Percentiles rank a stretch among this genome's conserved stretches.
These are phyloP conservation scores for Tribonema minus DNA, from an alignment of 108 stramenopile genomes.

Conservation along the genomic window DNA sequence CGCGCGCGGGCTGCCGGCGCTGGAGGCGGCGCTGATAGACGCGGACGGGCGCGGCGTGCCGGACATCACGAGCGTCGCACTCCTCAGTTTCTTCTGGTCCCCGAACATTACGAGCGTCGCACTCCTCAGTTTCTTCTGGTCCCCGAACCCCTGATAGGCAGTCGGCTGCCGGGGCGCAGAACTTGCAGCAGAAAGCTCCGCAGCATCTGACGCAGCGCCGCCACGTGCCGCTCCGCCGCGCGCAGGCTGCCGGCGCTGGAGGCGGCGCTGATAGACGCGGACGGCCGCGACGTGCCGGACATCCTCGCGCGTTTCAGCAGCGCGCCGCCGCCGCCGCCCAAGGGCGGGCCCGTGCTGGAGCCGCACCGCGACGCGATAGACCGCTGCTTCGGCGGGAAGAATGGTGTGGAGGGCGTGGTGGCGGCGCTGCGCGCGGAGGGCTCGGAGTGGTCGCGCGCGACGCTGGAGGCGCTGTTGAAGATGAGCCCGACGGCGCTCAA, in stretches of 20 bases:
- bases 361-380: conserved; percentile 2
- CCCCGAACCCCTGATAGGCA: conserved; percentile 81
- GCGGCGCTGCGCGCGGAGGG: background rate
- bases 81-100: too few species aligned
- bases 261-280: background rate
- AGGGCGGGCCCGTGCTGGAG: background rate
- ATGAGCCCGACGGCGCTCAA: conserved; percentile 33
- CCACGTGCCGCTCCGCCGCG: conserved; percentile 77
- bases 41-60: conserved; percentile 9
- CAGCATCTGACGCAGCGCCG: conserved; percentile 77
- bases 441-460: conserved; percentile 10
- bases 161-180: conserved; percentile 68
- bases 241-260: conserved; percentile 12
- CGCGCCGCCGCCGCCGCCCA: background rate
- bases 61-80: too few species aligned
- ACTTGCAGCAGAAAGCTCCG: conserved; percentile 75
- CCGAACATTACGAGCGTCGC: too few species aligned
- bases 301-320: conserved; percentile 1
- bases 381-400: conserved; percentile 18
- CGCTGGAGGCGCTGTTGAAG: conserved; percentile 23
- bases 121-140: too few species aligned
- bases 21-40: background rate
- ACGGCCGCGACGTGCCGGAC: background rate
- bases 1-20: background rate
- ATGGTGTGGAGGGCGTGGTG: conserved; percentile 39